A percentile compares a stretch with the other conserved stretches of the same genome.
These are phyloP conservation scores for Abortiporus biennis DNA, from an alignment of 1,284 basidiomycete species.

Conservation along the genomic window DNA sequence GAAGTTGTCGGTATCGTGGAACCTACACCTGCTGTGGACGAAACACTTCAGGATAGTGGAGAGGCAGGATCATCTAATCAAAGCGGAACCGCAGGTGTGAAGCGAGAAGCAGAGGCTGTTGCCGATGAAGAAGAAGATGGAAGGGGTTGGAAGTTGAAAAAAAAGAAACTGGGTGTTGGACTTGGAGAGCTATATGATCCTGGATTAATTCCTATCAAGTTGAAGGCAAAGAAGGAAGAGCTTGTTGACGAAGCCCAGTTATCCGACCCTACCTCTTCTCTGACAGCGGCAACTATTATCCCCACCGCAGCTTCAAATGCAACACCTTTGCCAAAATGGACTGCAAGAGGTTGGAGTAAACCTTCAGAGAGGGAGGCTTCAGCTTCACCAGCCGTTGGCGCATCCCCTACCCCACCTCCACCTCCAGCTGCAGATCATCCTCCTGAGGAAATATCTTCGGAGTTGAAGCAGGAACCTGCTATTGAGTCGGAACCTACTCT, in stretches of 20 bases:
- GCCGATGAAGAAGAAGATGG: constrained; percentile 46
- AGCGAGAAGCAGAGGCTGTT: constrained; percentile 25
- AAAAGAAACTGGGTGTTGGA: constrained; percentile 48
- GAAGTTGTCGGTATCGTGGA: constrained; percentile 51
- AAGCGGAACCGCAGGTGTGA: constrained; percentile 20
- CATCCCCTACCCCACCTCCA: not conserved
- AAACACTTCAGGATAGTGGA: constrained; percentile 7
- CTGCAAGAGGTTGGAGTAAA: constrained; percentile 31
- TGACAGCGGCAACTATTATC: not conserved
- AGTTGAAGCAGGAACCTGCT: constrained; percentile 5
- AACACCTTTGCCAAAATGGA: constrained; percentile 28
- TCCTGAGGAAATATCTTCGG: not conserved
- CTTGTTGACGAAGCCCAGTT: not conserved
- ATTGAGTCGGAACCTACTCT: constrained; percentile 3
- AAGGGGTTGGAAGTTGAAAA: constrained; percentile 60
- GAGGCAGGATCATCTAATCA: not conserved
- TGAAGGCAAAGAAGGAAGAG: constrained; percentile 48
- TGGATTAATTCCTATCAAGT: constrained; percentile 53
- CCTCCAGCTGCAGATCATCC: not conserved
- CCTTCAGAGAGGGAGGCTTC: constrained; percentile 15
- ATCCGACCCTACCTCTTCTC: not conserved
- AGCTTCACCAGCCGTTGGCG: not conserved
- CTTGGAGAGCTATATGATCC: constrained; percentile 72
- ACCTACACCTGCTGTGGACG: constrained; percentile 18
- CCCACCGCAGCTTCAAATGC: constrained; percentile 6